Evolutionary conservation across 2,329 filamentous ascomycete species (phyloP).

Genomic region (Chalara sp.): DNA sequence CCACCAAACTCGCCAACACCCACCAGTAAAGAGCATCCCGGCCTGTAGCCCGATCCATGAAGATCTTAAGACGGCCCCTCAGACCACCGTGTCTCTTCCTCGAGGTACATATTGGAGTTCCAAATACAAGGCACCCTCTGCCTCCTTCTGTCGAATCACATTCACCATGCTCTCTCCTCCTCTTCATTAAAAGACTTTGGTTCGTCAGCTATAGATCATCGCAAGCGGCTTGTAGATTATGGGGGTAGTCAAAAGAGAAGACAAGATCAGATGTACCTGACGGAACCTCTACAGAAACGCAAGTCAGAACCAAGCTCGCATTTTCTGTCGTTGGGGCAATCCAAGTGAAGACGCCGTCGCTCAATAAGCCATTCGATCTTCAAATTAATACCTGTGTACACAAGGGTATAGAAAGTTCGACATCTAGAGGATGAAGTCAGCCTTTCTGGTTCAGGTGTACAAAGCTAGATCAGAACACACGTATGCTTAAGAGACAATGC

Average conservation of each 20-base stretch:
- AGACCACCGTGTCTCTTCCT: too few relatives aligned
- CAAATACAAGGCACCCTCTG: conserved; percentile 24
- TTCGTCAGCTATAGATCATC: neutral
- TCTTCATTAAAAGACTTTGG: conserved; percentile 49
- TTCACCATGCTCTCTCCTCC: conserved; percentile 52
- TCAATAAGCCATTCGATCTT: conserved; percentile 66
- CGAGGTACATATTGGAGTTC: conserved; percentile 6
- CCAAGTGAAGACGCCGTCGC: conserved; percentile 53
- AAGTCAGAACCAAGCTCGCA: conserved; percentile 55
- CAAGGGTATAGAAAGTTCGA: conserved; percentile 55
- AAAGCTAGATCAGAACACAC: neutral
- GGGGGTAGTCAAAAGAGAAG: neutral
- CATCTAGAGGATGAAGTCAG: conserved; percentile 21
- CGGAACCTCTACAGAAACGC: conserved; percentile 52
- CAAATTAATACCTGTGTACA: conserved; percentile 57
- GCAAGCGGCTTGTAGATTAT: neutral
- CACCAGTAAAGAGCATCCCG: too few relatives aligned
- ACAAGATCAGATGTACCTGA: conserved; percentile 39
- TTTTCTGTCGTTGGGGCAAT: conserved; percentile 52
- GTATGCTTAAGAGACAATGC: conserved; percentile 65
- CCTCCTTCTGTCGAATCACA: conserved; percentile 37
- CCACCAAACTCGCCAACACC: too few relatives aligned
- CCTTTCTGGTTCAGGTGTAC: neutral
- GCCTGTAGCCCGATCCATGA: too few relatives aligned
- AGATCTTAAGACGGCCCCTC: too few relatives aligned